Percentiles rank a stretch among this genome's conserved stretches.
Conservation (phyloP, 768 basidiomycete genomes). For the Auricularia heimuer region DNA sequence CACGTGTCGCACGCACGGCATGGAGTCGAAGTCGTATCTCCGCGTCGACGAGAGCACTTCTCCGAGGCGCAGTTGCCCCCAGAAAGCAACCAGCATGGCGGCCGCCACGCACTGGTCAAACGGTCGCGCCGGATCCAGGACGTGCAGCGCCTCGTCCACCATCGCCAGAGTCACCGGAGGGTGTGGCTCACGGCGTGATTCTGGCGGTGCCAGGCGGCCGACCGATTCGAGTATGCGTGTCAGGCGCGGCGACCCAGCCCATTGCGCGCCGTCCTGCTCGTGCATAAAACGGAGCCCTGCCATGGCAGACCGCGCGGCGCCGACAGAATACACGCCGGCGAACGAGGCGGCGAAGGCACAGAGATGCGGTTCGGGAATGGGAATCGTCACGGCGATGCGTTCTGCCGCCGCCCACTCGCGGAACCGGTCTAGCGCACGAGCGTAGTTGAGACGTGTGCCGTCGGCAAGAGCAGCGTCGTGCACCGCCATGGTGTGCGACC, state of each 20-base stretch:
- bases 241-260: neutral
- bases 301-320: neutral
- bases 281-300: neutral
- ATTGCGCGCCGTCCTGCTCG: neutral
- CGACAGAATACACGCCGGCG: neutral
- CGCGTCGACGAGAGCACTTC: no score
- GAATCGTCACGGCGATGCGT: neutral
- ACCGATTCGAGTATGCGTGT: neutral
- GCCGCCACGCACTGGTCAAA: no score
- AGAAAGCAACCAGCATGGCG: no score
- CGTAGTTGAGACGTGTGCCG: neutral
- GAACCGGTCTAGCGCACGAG: neutral
- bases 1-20: no score
- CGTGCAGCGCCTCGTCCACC: no score
- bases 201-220: neutral
- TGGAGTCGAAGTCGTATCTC: no score
- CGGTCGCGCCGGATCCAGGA: no score
- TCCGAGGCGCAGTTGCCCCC: no score
- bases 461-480: neutral
- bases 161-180: slow-evolving; percentile 23
- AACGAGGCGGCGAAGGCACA: neutral
- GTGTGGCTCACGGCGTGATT: neutral
- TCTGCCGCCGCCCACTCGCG: neutral
- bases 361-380: neutral
- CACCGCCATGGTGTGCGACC: neutral